Base-by-base conservation (phyloP, 768 basidiomycete species). In the Dentipellis sp. region DNA sequence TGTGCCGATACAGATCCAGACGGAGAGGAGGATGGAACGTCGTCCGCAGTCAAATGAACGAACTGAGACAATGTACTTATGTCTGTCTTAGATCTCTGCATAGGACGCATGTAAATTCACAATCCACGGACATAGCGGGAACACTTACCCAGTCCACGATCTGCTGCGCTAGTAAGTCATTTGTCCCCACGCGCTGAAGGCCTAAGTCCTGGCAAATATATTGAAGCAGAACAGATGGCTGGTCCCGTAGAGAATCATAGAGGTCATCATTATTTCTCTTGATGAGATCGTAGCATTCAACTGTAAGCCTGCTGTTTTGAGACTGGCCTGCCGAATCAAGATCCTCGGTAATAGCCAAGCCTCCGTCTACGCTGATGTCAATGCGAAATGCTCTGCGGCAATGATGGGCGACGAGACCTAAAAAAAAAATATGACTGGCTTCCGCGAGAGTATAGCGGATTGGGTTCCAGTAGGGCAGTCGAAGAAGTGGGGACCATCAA, bases 81-180 rank as follows among this genome's bases (percentile, higher is more conserved):
- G n/a, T n/a, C n/a, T n/a, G n/a, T n/a, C n/a, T n/a, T n/a, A n/a
- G n/a, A n/a, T n/a, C n/a, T n/a, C n/a, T n/a, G n/a, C n/a, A n/a
- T n/a, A n/a, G n/a, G n/a, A n/a, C n/a, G n/a, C n/a, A n/a, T n/a
- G n/a, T n/a, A n/a, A n/a, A n/a, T n/a, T n/a, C n/a, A n/a, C n/a
- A n/a, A n/a, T n/a, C n/a, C n/a, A n/a, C n/a, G n/a, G n/a, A n/a
- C n/a, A n/a, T n/a, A n/a, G n/a, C n/a, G n/a, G n/a, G n/a, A 58
- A 70, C 66, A 3, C 39, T 40, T n/a, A 40, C 39, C 39, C 39
- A 40, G 12, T 40, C 12, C 39, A 40, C 39, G 10, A 40, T 10
- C 11, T 40, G 11, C n/a, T 40, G 11, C n/a, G n/a, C 10, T 4
- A 40, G 39, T n/a, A 12, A n/a, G 12, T 40, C n/a, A 11, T 40